Conservation (phyloP, 257 asterid species). For the Craterostigma plantagineum region DNA sequence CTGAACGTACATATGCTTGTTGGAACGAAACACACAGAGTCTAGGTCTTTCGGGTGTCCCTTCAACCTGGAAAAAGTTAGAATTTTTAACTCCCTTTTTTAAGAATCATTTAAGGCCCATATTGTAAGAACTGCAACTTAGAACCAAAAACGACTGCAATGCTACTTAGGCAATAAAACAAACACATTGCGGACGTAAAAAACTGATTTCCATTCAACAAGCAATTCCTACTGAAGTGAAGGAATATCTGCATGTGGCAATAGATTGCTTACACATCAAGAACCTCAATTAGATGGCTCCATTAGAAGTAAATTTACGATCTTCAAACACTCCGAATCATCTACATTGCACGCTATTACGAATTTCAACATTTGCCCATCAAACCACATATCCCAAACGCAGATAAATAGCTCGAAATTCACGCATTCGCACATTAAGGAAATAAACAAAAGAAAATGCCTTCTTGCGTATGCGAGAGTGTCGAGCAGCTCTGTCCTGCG, state of each 20-base stretch:
- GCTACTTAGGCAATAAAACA: no score
- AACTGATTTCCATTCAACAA: no score
- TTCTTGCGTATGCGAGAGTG: conserved; percentile 75
- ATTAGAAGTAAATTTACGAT: no score
- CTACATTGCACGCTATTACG: no score
- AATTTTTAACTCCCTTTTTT: conserved; percentile 1
- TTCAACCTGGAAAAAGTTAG: conserved; percentile 43
- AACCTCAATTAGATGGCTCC: no score
- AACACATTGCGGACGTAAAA: no score
- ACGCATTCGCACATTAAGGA: background rate
- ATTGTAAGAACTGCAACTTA: background rate
- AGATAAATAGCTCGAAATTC: no score
- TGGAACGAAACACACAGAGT: conserved; percentile 82
- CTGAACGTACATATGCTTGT: conserved; percentile 82
- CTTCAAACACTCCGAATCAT: no score
- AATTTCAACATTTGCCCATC: background rate
- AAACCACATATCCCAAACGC: no score
- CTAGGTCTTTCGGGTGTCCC: conserved; percentile 93
- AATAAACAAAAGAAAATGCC: conserved; percentile 14
- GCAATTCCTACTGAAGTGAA: no score
- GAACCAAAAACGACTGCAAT: background rate
- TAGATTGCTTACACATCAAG: no score
- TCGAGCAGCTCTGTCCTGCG: conserved; percentile 58
- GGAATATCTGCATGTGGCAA: no score
- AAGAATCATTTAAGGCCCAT: background rate